Conservation (phyloP, 2,329 filamentous ascomycete species). For the Fusarium succisae region DNA sequence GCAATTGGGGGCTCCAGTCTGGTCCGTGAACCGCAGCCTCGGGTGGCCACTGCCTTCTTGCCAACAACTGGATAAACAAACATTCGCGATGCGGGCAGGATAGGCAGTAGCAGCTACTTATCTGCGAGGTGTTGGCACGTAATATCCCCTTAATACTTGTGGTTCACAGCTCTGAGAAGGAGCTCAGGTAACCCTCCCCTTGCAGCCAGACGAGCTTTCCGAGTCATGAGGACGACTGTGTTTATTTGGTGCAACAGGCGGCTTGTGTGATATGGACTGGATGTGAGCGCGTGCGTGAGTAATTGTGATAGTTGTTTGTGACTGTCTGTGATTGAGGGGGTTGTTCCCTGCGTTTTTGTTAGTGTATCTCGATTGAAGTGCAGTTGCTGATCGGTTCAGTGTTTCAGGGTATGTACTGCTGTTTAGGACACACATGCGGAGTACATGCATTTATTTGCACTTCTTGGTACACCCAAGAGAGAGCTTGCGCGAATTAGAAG, state of each 20-base stretch:
- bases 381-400: constrained; percentile 4
- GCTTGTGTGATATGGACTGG: not conserved
- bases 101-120: not conserved
- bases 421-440: constrained; percentile 20
- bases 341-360: constrained; percentile 5
- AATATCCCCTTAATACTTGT: constrained; percentile 8
- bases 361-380: not conserved
- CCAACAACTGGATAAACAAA: not conserved
- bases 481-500: constrained; percentile 26
- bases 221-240: constrained; percentile 28
- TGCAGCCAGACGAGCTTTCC: constrained; percentile 7
- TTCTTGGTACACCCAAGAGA: constrained; percentile 1
- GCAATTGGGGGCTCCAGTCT: constrained; percentile 18
- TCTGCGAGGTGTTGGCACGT: not conserved
- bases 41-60: constrained; percentile 25
- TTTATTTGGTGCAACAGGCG: constrained; percentile 21
- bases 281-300: not conserved
- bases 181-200: constrained; percentile 10
- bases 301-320: constrained; percentile 14
- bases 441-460: constrained; percentile 14
- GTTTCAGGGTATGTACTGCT: constrained; percentile 10
- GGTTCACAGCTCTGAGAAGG: not conserved
- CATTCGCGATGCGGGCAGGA: not conserved
- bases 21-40: constrained; percentile 26
- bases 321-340: not conserved